phyloP scores from a whole-genome alignment of 305 asterid genomes.

The Rubia peregrina region DNA sequence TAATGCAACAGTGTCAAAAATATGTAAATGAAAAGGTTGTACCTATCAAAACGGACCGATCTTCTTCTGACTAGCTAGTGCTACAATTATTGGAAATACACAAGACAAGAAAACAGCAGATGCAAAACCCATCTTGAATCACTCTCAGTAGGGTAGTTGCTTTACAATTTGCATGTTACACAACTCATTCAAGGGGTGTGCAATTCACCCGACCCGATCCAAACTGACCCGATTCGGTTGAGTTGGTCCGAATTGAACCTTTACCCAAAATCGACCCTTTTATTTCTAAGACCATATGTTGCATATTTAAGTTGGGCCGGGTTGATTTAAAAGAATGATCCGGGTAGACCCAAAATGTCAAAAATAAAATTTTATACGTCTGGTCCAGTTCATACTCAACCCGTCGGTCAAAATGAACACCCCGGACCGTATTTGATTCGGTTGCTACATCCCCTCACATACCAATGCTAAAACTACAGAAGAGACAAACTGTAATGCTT shows the following conservation, averaged over 20 bases:
- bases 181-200: background rate
- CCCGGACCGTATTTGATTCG: background rate
- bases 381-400: too few relatives aligned
- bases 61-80: background rate
- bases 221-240: too few relatives aligned
- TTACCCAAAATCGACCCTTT: too few relatives aligned
- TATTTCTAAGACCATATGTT: too few relatives aligned
- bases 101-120: conserved; percentile 12
- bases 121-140: background rate
- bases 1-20: background rate
- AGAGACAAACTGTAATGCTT: background rate
- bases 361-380: too few relatives aligned
- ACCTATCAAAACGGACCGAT: background rate
- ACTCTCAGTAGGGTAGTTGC: background rate
- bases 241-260: too few relatives aligned
- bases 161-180: background rate
- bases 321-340: too few relatives aligned
- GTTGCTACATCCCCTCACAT: background rate
- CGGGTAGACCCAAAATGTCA: too few relatives aligned
- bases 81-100: conserved; percentile 12
- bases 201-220: background rate
- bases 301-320: too few relatives aligned
- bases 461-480: background rate
- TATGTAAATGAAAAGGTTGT: background rate
- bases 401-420: background rate